phyloP scores from a whole-genome alignment of 139 green algal genomes.

The Closterium sp. region DNA sequence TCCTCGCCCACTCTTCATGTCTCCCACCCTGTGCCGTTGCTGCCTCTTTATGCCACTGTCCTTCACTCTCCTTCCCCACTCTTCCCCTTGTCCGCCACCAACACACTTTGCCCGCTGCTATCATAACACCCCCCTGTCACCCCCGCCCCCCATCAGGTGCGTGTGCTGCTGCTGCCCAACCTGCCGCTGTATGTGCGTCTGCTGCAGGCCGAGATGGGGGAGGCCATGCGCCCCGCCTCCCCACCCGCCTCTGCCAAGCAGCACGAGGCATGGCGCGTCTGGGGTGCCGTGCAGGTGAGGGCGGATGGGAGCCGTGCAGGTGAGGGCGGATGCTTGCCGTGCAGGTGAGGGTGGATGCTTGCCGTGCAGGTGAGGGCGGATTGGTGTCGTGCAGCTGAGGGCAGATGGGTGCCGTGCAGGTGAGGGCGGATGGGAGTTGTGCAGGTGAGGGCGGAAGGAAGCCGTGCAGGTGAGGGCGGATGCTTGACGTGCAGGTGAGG shows the following conservation, averaged over 20 bases:
- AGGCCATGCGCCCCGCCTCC: not conserved
- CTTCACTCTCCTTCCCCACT: not conserved
- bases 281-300: slow-evolving; percentile 52
- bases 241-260: slow-evolving; percentile 24
- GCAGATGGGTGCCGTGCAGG: too few relatives aligned
- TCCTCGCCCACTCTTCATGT: too few relatives aligned
- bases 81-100: not conserved
- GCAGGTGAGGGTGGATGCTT: too few relatives aligned
- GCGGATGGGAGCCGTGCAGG: not conserved
- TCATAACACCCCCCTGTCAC: not conserved
- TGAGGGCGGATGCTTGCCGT: too few relatives aligned
- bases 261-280: slow-evolving; percentile 46
- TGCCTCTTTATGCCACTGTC: not conserved
- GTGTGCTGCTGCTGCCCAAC: slow-evolving; percentile 26
- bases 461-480: too few relatives aligned
- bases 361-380: too few relatives aligned
- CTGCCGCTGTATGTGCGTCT: slow-evolving; percentile 62
- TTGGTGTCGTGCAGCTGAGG: too few relatives aligned
- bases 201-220: slow-evolving; percentile 45
- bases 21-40: too few relatives aligned
- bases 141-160: not conserved
- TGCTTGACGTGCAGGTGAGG: too few relatives aligned
- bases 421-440: too few relatives aligned
- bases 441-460: too few relatives aligned
- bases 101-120: slow-evolving; percentile 68